A percentile compares a stretch with the other conserved stretches of the same genome.
Conservation (phyloP, 140 eudicot genomes). For the Eryngium alpinum region DNA sequence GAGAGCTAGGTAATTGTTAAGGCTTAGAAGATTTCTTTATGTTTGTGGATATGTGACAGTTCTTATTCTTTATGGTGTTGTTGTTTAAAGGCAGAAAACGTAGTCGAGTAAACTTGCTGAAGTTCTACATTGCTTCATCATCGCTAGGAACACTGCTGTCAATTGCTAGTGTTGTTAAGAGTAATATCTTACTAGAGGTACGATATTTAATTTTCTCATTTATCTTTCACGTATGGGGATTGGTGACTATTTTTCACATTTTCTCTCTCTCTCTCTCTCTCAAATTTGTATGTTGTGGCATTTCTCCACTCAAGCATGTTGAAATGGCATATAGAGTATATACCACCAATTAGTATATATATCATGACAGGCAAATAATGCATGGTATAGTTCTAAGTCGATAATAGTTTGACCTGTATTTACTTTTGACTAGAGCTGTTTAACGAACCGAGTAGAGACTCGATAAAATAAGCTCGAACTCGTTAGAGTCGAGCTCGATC, state of each 20-base stretch:
- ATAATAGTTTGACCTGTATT: too few species aligned
- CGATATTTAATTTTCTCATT: background rate
- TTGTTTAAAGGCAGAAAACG: slow-evolving; percentile 52
- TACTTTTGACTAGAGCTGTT: too few species aligned
- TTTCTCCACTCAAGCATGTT: too few species aligned
- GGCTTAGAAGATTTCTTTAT: background rate
- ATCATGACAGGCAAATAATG: too few species aligned
- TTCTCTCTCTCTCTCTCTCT: background rate
- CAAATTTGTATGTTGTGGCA: too few species aligned
- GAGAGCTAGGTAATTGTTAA: slow-evolving; percentile 45
- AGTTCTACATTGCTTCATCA: slow-evolving; percentile 41
- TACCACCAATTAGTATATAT: too few species aligned
- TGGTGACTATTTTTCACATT: background rate
- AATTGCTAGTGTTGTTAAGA: slow-evolving; percentile 26
- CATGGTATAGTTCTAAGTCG: too few species aligned
- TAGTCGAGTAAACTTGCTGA: slow-evolving; percentile 45
- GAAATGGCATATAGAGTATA: too few species aligned
- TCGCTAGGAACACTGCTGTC: slow-evolving; percentile 38
- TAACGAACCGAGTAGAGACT: too few species aligned
- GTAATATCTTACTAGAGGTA: slow-evolving; percentile 34
- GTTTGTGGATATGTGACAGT: background rate
- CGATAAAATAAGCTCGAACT: too few species aligned
- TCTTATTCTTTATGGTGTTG: slow-evolving; percentile 3
- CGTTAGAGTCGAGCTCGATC: too few species aligned
- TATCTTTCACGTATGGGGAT: background rate